phyloP scores from a whole-genome alignment of 257 asterid species.

The Solanum neorickii region DNA sequence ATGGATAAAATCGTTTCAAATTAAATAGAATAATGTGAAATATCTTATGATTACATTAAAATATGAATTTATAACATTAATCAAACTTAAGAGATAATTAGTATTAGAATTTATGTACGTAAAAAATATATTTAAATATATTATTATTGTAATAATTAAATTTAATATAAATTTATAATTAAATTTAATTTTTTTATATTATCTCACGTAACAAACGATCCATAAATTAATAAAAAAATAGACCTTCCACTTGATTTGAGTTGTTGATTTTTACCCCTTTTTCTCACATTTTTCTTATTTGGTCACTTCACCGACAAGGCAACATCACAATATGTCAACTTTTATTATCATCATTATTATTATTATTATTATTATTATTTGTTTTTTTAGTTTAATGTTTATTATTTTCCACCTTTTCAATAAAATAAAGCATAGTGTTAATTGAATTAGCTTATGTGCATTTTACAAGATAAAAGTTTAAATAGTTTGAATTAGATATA shows the following conservation, averaged over 20 bases:
- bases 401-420: not conserved
- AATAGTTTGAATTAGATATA: too few species aligned
- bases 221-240: not conserved
- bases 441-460: not conserved
- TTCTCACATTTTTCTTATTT: not conserved
- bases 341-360: not conserved
- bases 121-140: too few species aligned
- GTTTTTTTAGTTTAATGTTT: not conserved
- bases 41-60: too few species aligned
- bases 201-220: too few species aligned
- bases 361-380: not conserved
- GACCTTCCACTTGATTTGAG: not conserved
- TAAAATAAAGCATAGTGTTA: too few species aligned
- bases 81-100: too few species aligned
- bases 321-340: not conserved
- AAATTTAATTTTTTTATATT: not conserved
- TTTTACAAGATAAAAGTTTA: too few species aligned
- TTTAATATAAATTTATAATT: not conserved
- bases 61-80: too few species aligned
- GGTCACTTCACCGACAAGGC: not conserved
- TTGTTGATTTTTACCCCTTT: not conserved
- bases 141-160: too few species aligned
- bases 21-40: too few species aligned
- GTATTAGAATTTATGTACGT: too few species aligned
- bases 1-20: not conserved